Conservation (phyloP, 345 rosid species). For the Litchi chinensis region DNA sequence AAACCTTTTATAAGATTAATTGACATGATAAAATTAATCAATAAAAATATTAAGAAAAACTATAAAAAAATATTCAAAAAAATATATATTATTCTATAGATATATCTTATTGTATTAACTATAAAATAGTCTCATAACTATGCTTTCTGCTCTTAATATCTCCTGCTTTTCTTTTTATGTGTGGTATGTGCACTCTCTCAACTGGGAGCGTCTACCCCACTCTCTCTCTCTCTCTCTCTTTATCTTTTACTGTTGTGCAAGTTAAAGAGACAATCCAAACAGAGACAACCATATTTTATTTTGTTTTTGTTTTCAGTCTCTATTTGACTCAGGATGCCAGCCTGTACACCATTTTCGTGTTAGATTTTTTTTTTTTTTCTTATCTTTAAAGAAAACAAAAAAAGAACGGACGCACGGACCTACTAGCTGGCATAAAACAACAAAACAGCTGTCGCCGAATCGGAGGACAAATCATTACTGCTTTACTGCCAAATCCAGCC, state of each 20-base stretch:
- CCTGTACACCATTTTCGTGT: slow-evolving; percentile 59
- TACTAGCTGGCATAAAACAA: slow-evolving; percentile 71
- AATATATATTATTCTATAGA: too few relatives aligned
- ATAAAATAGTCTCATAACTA: too few relatives aligned
- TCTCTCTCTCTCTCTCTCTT: slow-evolving; percentile 30
- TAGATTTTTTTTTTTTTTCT: slow-evolving; percentile 9
- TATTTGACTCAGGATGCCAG: slow-evolving; percentile 74
- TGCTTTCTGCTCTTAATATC: not conserved
- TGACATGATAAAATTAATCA: too few relatives aligned
- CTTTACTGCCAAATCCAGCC: slow-evolving; percentile 52
- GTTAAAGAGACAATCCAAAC: slow-evolving; percentile 31
- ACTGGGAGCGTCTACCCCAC: slow-evolving; percentile 47
- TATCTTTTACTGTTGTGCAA: slow-evolving; percentile 27
- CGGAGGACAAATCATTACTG: slow-evolving; percentile 62
- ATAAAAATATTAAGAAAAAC: too few relatives aligned
- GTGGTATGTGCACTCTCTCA: slow-evolving; percentile 1
- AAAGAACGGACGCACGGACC: slow-evolving; percentile 42
- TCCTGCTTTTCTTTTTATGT: slow-evolving; percentile 6
- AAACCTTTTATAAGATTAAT: too few relatives aligned
- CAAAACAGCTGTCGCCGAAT: slow-evolving; percentile 70
- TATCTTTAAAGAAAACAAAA: not conserved
- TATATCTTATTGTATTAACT: too few relatives aligned
- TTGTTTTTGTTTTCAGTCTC: slow-evolving; percentile 36
- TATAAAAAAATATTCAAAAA: too few relatives aligned
- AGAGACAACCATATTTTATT: slow-evolving; percentile 22